These are phyloP conservation scores for Protea cynaroides DNA, from an alignment of 164 flowering plant genomes.

Conservation along the genomic window DNA sequence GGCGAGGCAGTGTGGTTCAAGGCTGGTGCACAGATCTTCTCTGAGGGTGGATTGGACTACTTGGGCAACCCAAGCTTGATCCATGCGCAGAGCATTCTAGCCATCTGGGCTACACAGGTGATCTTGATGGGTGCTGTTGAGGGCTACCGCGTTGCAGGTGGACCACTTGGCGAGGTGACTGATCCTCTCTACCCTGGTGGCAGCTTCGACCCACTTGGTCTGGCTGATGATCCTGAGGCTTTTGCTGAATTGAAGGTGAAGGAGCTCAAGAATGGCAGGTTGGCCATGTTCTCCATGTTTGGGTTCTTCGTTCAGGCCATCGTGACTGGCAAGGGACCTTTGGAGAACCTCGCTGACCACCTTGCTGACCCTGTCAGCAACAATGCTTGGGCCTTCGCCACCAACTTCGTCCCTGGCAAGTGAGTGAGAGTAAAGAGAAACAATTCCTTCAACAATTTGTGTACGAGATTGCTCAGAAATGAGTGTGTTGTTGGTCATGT, in stretches of 20 bases:
- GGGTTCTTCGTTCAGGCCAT: slow-evolving; percentile 1
- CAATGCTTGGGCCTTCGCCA: slow-evolving; percentile 41
- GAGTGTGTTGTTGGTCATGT: no score
- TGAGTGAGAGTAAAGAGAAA: neutral
- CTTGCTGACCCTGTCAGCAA: slow-evolving; percentile 41
- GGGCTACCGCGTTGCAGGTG: slow-evolving; percentile 26
- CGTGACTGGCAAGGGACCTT: slow-evolving; percentile 29
- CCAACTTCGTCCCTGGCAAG: slow-evolving; percentile 22
- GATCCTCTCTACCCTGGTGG: neutral
- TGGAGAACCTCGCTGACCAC: slow-evolving; percentile 44
- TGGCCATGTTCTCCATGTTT: neutral
- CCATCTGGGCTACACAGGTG: slow-evolving; percentile 34
- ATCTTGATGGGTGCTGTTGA: slow-evolving; percentile 34
- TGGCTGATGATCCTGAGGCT: slow-evolving; percentile 1
- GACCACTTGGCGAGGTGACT: slow-evolving; percentile 14
- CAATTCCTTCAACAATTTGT: neutral
- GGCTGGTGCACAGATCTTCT: slow-evolving; percentile 38
- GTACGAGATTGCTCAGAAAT: neutral
- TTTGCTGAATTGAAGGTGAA: neutral
- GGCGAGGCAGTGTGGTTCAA: slow-evolving; percentile 43
- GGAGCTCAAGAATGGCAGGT: neutral
- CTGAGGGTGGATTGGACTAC: slow-evolving; percentile 38
- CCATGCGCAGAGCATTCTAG: slow-evolving; percentile 39
- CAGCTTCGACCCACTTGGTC: slow-evolving; percentile 2
- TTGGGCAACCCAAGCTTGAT: slow-evolving; percentile 36